Evolutionary conservation across 805 yeast species (phyloP).

Genomic region (Cyberlindnera petersonii): DNA sequence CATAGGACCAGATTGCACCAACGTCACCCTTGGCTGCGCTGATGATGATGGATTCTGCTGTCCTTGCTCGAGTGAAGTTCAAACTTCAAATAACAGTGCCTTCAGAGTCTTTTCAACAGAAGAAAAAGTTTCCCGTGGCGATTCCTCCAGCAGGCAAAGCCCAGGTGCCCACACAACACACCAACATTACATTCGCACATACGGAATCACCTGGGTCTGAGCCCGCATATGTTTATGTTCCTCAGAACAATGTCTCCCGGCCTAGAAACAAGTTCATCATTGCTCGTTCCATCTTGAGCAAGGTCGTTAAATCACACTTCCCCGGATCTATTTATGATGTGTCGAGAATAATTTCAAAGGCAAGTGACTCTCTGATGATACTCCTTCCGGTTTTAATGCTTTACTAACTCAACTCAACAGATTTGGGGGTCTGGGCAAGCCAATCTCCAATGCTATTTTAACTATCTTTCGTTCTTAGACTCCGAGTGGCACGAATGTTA

Average conservation of each 20-base stretch:
- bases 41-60: neutral
- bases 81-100: neutral
- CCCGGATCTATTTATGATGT: slow-evolving; percentile 7
- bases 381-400: neutral
- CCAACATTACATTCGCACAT: neutral
- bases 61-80: slow-evolving; percentile 1
- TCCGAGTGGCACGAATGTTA: slow-evolving; percentile 18
- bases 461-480: slow-evolving; percentile 16
- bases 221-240: neutral
- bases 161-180: neutral
- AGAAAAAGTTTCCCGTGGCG: slow-evolving; percentile 4
- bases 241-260: slow-evolving; percentile 5
- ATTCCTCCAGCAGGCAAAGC: neutral
- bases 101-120: neutral
- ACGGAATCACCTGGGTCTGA: neutral
- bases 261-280: slow-evolving; percentile 25
- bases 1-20: no score
- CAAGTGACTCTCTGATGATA: slow-evolving; percentile 8
- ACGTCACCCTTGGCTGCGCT: no score
- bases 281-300: slow-evolving; percentile 17
- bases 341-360: slow-evolving; percentile 16
- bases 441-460: slow-evolving; percentile 9
- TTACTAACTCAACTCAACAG: neutral
- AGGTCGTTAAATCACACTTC: slow-evolving; percentile 2
- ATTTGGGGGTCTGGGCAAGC: slow-evolving; percentile 6